These are phyloP conservation scores for Exophiala alcalophila DNA, from an alignment of 2,329 filamentous ascomycete species.

Conservation along the genomic window DNA sequence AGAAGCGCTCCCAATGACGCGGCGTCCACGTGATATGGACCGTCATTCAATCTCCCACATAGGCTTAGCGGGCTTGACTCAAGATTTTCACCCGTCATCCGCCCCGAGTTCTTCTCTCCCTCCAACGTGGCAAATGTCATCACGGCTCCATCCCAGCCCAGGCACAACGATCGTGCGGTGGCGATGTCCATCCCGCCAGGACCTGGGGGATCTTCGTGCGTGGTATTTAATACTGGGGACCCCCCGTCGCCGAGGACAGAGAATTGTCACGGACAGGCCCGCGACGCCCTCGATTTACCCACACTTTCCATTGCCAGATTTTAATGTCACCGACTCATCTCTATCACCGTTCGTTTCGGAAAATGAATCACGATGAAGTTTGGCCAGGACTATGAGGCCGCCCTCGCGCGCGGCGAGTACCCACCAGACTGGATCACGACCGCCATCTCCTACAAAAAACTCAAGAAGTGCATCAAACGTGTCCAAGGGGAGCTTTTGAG, in stretches of 20 bases:
- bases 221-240: no score
- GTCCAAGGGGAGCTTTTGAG: constrained; percentile 68
- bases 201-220: no score
- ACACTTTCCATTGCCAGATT: neutral
- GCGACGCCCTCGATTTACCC: no score
- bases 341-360: neutral
- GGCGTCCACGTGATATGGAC: neutral
- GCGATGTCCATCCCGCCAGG: neutral
- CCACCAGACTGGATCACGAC: constrained; percentile 68
- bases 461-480: constrained; percentile 86
- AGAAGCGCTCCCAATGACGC: neutral
- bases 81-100: no score
- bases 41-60: no score
- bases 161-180: neutral
- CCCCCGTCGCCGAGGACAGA: no score
- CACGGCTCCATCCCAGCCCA: constrained; percentile 1
- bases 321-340: neutral
- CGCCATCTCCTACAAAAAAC: constrained; percentile 76
- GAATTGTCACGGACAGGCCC: no score
- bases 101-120: no score
- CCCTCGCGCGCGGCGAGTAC: constrained; percentile 69
- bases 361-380: constrained; percentile 69
- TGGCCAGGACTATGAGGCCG: constrained; percentile 70
- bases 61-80: no score
- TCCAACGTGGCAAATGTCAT: neutral